Evolutionary conservation across 2,329 filamentous ascomycete genomes (phyloP), one percentile per base, ranked within the genome.

Genomic region (Nothomitra cinnamomea): DNA sequence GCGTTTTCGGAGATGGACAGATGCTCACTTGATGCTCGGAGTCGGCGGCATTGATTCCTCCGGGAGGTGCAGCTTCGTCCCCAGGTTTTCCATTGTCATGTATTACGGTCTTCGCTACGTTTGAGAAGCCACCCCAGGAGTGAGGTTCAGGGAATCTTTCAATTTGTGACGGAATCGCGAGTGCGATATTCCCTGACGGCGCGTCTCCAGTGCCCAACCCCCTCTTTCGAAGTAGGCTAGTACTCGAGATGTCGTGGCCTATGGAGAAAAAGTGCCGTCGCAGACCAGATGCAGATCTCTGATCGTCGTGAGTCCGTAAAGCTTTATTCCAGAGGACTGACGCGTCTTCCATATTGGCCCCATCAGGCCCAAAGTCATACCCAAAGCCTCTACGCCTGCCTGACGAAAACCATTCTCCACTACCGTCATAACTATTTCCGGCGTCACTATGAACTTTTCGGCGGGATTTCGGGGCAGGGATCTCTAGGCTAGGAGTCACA

Each of bases 341-440:
- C 15, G 59, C 57, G 5, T 63, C 61, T n/a, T 60, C 5, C 28
- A 32, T 10, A 32, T 32, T 32, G 28, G 10, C 28, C 10, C 4
- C 56, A 22, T 59, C 56, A 19, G 59, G 53, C 13, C 69, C 63
- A 52, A 67, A 60, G 15, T 57, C 62, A 54, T 69, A 70, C 1
- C 67, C 67, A 57, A 69, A 70, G 1, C 67, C 67, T 43, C 64
- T 57, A 19, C 67, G 63, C 54, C 63, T 64, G 2, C 67, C 67
- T 21, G 62, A 66, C 8, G 67, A 66, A 62, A 70, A 63, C 68
- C 68, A 70, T 21, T 66, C 68, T 28, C 67, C 57, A 50, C 68
- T 70, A 45, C 67, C 60, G 57, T 61, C 66, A 15, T 65, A 64
- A 48, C 61, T 56, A 17, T 58, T 40, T 12, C 21, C 17, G n/a